Evolutionary conservation across 208 protist species (phyloP), one percentile per base, ranked within the genome.

Genomic region (Trypanosoma platydactyli): DNA sequence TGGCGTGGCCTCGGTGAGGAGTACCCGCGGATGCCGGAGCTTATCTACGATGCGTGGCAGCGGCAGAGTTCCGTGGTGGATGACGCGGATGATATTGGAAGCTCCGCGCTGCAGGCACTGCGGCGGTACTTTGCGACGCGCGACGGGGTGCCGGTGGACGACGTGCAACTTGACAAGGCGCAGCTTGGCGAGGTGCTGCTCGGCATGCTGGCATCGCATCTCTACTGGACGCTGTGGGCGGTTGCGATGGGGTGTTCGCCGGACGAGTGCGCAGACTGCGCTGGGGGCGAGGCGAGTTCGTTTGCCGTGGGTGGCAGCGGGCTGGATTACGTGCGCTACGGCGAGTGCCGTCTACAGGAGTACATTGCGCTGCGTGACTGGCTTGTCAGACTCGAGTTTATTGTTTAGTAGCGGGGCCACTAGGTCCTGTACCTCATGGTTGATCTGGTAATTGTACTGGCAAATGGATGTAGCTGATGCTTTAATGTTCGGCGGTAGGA

Each of bases 321-420:
- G 1, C 72, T 94, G 15, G 85, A 94, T 55, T 94, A 94, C 77
- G 70, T 92, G 46, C 72, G 58, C 46, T 94, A 94, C 73, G 84
- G 85, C 49, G 83, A 91, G 48, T 86, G 81, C 56, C 80, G 88
- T 16, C 71, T 94, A 55, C 75, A 75, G 64, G 88, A 94, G 71
- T 94, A 91, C 75, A 44, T 88, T 27, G 76, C 71, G 45, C 73
- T 94, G 51, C 86, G 88, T 60, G 49, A 70, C 9, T 94, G 84
- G 86, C 70, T 94, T 68, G 35, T 60, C n/a, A 61, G 81, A 24
- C 70, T 73, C 48, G 33, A 68, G 48, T 52, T 93, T 2, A 63
- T 93, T 38, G 33, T 9, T 3, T 38, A 38, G 33, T 38, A 9
- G 33, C 33, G 33, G 33, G 33, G 33, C 33, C 33, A 38, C 33